Evolutionary conservation across 208 protist genomes (phyloP), one percentile per base, ranked within the genome.

Genomic region (Acanthamoeba sp.): DNA sequence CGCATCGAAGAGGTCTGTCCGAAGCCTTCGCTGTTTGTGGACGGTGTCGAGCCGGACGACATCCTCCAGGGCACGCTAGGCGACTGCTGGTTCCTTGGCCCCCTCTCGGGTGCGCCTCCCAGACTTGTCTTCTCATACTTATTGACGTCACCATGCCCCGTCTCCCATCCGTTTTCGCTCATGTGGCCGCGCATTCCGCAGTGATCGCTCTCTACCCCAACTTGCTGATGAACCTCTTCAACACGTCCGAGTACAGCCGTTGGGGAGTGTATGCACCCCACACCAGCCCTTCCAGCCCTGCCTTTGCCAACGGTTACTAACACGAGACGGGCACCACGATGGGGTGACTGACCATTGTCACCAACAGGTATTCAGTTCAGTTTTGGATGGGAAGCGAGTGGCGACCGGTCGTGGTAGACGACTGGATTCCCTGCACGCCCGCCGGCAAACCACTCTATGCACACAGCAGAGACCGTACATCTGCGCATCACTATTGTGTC

Each of bases 31-130:
- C 71, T 96, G 42, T 96, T 96, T 40, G 82, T 71, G 24, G 93
- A 96, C 18, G 93, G 93, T 20, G 73, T 96, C 10, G 95, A 95
- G 36, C 91, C 87, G 20, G 95, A 94, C 42, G 95, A 96, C 52
- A 92, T 96, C 42, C 38, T 76, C 9, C 95, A 96, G 55, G 95
- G 95, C 9, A 24, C 12, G 27, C 64, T 96, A 36, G 95, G 95
- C 36, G 80, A 91, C 76, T 94, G 93, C 52, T 95, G 69, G 66
- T 78, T 95, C 62, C 87, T 95, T 22, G 88, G 88, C 12, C 88
- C 88, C 3, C 88, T 93, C 7, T 93, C 88, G n/a, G 84, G 84
- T 91, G 71, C 32, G 3, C 40, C 10, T 18, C 38, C 69, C 69
- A 16, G 1, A 36, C 18, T 27, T 73, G 24, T 73, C 32, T 27